Conservation (phyloP, 2,329 filamentous ascomycete species). For the Alternaria ethzedia region DNA sequence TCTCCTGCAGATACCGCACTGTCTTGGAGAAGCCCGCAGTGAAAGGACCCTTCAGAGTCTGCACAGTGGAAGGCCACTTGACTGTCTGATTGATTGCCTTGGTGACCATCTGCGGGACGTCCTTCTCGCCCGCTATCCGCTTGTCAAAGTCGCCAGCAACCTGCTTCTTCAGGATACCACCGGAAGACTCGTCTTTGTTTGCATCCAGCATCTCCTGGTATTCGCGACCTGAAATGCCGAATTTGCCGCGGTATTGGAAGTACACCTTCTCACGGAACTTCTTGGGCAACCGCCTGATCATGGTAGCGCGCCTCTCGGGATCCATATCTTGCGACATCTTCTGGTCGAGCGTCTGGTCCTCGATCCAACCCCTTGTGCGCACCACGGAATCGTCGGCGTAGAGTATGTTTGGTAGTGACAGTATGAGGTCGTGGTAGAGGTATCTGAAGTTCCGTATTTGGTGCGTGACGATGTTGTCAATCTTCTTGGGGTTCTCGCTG, state of each 20-base stretch:
- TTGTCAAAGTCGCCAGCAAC: slow-evolving; percentile 86
- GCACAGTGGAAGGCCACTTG: slow-evolving; percentile 86
- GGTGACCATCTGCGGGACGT: slow-evolving; percentile 74
- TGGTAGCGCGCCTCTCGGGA: slow-evolving; percentile 86
- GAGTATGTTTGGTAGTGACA: slow-evolving; percentile 84
- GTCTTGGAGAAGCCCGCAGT: slow-evolving; percentile 77
- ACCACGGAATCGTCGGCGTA: slow-evolving; percentile 72
- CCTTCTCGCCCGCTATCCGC: slow-evolving; percentile 76
- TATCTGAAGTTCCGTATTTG: slow-evolving; percentile 92
- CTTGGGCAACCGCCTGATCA: slow-evolving; percentile 89
- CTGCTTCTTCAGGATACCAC: slow-evolving; percentile 69
- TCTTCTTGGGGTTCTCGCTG: slow-evolving; percentile 90
- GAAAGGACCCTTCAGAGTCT: slow-evolving; percentile 82
- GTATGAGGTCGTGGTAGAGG: slow-evolving; percentile 87
- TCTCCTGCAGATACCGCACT: slow-evolving; percentile 81
- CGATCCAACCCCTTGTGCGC: slow-evolving; percentile 65
- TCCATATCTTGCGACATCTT: slow-evolving; percentile 89
- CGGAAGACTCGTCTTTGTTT: slow-evolving; percentile 70
- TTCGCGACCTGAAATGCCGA: slow-evolving; percentile 80
- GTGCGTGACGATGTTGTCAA: slow-evolving; percentile 89
- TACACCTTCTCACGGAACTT: slow-evolving; percentile 89
- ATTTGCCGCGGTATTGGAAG: slow-evolving; percentile 92
- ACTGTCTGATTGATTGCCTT: slow-evolving; percentile 86
- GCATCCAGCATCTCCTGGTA: slow-evolving; percentile 85
- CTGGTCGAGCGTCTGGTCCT: slow-evolving; percentile 64